Evolutionary conservation across 495 filamentous ascomycete genomes (phyloP).

Genomic region (Penicillium lagena): DNA sequence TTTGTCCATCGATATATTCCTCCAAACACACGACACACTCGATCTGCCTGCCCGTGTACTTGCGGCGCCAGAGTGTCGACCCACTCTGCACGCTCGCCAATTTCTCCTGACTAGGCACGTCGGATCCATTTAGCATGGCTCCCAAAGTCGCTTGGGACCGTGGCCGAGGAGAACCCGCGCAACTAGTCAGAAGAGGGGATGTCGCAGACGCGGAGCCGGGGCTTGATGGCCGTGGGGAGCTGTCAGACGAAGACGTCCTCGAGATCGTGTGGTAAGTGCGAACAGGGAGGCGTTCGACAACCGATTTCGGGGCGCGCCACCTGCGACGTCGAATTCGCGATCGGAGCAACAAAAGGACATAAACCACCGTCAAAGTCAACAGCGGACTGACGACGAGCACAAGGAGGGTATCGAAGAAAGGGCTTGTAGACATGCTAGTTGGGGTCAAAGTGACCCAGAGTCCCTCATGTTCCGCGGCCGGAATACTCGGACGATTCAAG

Average conservation of each 20-base stretch:
- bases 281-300: slow-evolving; percentile 92
- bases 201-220: slow-evolving; percentile 56
- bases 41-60: slow-evolving; percentile 78
- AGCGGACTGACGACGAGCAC: slow-evolving; percentile 90
- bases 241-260: slow-evolving; percentile 45
- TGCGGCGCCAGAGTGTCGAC: slow-evolving; percentile 60
- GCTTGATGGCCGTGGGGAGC: slow-evolving; percentile 44
- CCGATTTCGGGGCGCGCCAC: slow-evolving; percentile 93
- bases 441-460: slow-evolving; percentile 95
- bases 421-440: slow-evolving; percentile 81
- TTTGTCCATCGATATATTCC: slow-evolving; percentile 93
- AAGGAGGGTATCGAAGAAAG: slow-evolving; percentile 92
- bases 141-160: slow-evolving; percentile 62
- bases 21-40: slow-evolving; percentile 98
- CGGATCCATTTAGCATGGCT: slow-evolving; percentile 30
- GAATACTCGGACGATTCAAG: slow-evolving; percentile 6
- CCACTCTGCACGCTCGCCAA: slow-evolving; percentile 44
- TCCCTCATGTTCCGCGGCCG: slow-evolving; percentile 59
- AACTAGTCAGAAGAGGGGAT: slow-evolving; percentile 59
- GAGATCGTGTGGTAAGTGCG: slow-evolving; percentile 83
- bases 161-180: slow-evolving; percentile 19
- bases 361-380: slow-evolving; percentile 88
- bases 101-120: slow-evolving; percentile 24
- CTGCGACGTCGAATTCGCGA: slow-evolving; percentile 83
- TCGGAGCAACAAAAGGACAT: slow-evolving; percentile 79